Evolutionary conservation across 352 stramenopile species (phyloP), one percentile per base, ranked within the genome.

Genomic region (Phytopythium oedochilum): DNA sequence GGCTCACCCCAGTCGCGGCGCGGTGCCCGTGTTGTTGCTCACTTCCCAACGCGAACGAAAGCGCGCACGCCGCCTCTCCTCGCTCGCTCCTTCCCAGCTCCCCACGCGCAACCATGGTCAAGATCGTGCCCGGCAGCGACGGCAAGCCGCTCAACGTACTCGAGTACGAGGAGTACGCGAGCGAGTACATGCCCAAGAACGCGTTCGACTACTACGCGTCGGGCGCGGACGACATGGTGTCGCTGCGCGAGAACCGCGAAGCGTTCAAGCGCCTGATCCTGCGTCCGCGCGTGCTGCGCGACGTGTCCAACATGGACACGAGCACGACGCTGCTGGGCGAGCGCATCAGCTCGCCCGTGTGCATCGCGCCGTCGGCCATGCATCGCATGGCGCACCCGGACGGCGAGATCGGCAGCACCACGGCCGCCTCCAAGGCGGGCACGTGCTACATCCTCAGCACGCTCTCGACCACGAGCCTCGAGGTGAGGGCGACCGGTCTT

Each of bases 341-440:
- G 39, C 70, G 88, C 46, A 83, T 98, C 15, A 82, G 83, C n/a
- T 81, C 97, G 25, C 95, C 95, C 2, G 94, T 98, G 64, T 98
- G 97, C 72, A 86, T 96, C 44, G 94, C 88, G 31, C 89, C 89
- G 9, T 82, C 83, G 26, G 81, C 95, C 29, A 97, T 96, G 73
- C 96, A 98, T 57, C 71, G 92, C 54, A 98, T 98, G 89, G 96
- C 97, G 53, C 94, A 98, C 60, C 94, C 89, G 34, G 89, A 98
- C 53, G 94, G 95, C 40, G 95, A 98, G 71, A 70, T 85, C 22
- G 95, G 86, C 18, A 96, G 85, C 35, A 81, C 87, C 4, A 70
- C 69, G 2, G 94, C 92, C 2, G 77, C 92, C 0, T 56, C 90
- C 52, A 92, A 96, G 58, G 75, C 86, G 14, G 89, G 88, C 55